A percentile compares a stretch with the other conserved stretches of the same genome.
Evolutionary conservation across 805 yeast genomes (phyloP).

Genomic region (Starmerella bacillaris): DNA sequence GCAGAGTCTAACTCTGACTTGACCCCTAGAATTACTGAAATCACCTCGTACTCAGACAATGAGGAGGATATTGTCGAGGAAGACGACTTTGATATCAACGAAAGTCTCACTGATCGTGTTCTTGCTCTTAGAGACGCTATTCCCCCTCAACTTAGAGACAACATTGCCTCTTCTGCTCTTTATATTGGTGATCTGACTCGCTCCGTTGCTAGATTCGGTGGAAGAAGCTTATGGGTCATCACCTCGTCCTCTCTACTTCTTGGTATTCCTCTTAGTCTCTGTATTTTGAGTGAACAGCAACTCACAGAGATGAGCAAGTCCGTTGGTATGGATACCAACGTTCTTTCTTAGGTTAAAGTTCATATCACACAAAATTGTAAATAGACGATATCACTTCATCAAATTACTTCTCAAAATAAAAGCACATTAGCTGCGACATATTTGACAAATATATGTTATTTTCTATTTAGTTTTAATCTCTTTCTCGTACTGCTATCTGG

Average conservation of each 20-base stretch:
- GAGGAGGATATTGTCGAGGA: constrained; percentile 34
- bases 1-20: neutral
- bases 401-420: too few species aligned
- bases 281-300: constrained; percentile 84
- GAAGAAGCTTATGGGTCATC: constrained; percentile 65
- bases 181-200: constrained; percentile 24
- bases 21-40: constrained; percentile 21
- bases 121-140: constrained; percentile 81
- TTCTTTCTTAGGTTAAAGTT: too few species aligned
- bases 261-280: constrained; percentile 82
- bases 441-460: too few species aligned
- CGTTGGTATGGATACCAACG: constrained; percentile 25
- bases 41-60: constrained; percentile 22
- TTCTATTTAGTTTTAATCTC: too few species aligned
- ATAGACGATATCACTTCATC: too few species aligned
- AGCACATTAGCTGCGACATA: too few species aligned
- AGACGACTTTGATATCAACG: constrained; percentile 61
- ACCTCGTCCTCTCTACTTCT: constrained; percentile 69
- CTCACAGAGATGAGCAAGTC: constrained; percentile 87
- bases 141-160: constrained; percentile 67
- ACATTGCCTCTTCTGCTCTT: constrained; percentile 23
- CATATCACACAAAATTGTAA: too few species aligned
- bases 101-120: constrained; percentile 71
- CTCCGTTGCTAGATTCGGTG: constrained; percentile 41
- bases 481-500: too few species aligned